These are phyloP conservation scores for Myriosclerotinia scirpicola DNA, from an alignment of 2,329 filamentous ascomycete genomes.

Conservation along the genomic window DNA sequence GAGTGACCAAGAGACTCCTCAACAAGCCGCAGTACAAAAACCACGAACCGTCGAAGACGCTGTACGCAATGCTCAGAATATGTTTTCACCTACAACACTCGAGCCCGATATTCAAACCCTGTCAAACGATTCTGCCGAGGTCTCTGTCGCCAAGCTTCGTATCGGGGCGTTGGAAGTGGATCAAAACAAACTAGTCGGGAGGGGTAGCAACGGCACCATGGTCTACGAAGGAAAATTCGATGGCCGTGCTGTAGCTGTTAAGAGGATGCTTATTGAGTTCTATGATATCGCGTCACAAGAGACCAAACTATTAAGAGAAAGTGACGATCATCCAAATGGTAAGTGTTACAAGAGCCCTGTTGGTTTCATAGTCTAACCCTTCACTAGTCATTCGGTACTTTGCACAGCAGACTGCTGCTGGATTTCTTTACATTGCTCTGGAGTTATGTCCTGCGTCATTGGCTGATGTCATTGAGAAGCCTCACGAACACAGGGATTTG, in stretches of 20 bases:
- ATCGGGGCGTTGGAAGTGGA: slow-evolving; percentile 66
- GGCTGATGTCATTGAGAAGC: slow-evolving; percentile 84
- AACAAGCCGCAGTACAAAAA: slow-evolving; percentile 26
- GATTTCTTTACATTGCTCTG: slow-evolving; percentile 93
- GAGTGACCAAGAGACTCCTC: slow-evolving; percentile 37
- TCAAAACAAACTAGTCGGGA: slow-evolving; percentile 62
- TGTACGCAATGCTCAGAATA: slow-evolving; percentile 58
- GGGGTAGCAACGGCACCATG: slow-evolving; percentile 94
- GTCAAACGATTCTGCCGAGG: slow-evolving; percentile 57
- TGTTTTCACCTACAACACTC: slow-evolving; percentile 53
- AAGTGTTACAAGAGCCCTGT: slow-evolving; percentile 33
- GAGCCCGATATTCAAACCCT: slow-evolving; percentile 63
- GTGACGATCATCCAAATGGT: slow-evolving; percentile 90
- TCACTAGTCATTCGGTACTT: slow-evolving; percentile 85
- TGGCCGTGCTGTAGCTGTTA: slow-evolving; percentile 89
- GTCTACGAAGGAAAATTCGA: slow-evolving; percentile 96
- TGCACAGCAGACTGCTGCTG: slow-evolving; percentile 81
- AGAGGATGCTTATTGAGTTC: slow-evolving; percentile 94
- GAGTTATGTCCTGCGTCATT: slow-evolving; percentile 93
- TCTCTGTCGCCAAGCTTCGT: slow-evolving; percentile 58
- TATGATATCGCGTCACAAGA: slow-evolving; percentile 95
- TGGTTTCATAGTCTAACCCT: slow-evolving; percentile 34
- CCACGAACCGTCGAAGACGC: slow-evolving; percentile 56
- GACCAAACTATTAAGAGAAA: slow-evolving; percentile 84
- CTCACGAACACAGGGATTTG: slow-evolving; percentile 63